Percentiles rank a stretch among this genome's conserved stretches.
Conservation (phyloP, 768 basidiomycete genomes). For the Inosperma sp. region DNA sequence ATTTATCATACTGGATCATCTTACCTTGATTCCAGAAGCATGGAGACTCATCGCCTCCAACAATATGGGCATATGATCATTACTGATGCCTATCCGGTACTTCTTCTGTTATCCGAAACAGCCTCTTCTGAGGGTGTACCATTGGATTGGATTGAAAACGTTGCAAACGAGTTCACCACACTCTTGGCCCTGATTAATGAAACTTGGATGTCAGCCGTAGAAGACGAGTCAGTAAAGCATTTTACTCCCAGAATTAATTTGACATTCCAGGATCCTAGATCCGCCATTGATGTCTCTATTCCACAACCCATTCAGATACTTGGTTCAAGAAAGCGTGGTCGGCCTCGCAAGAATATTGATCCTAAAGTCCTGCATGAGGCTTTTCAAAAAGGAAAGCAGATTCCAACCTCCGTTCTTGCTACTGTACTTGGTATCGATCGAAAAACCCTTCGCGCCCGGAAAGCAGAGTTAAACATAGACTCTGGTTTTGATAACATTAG, state of each 20-base stretch:
- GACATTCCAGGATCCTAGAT: not conserved
- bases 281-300: not conserved
- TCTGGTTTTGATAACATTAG: not conserved
- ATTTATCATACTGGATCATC: not conserved
- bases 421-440: not conserved
- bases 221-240: conserved; percentile 1
- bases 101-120: conserved; percentile 4
- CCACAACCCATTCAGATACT: not conserved
- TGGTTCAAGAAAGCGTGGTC: not conserved
- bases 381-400: not conserved
- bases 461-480: not conserved
- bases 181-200: conserved; percentile 7
- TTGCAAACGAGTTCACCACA: conserved; percentile 3
- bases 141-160: conserved; percentile 3
- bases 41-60: not conserved
- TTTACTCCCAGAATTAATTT: not conserved
- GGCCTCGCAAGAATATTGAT: conserved; percentile 9
- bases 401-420: not conserved
- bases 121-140: conserved; percentile 1
- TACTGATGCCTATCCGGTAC: not conserved
- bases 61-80: not conserved
- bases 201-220: conserved; percentile 4
- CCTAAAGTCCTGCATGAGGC: not conserved
- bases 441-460: not conserved
- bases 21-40: not conserved